Percentiles rank a stretch among this genome's conserved stretches.
Conservation (phyloP, 2,329 filamentous ascomycete species). For the Curvularia sp. region DNA sequence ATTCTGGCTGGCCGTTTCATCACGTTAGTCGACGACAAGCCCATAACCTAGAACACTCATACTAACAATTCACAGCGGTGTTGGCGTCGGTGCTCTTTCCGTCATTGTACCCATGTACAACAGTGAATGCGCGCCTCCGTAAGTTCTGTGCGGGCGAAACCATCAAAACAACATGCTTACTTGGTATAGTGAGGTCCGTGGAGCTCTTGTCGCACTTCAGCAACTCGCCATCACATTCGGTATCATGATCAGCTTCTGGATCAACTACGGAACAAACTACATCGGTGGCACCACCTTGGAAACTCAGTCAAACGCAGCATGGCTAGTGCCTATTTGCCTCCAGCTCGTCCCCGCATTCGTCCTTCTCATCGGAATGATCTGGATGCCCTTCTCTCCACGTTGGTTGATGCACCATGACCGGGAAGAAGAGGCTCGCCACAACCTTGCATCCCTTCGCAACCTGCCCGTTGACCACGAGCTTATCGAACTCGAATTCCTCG, state of each 20-base stretch:
- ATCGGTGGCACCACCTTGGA: slow-evolving; percentile 63
- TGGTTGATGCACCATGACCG: slow-evolving; percentile 76
- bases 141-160: neutral
- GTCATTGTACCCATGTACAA: slow-evolving; percentile 69
- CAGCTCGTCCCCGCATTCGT: slow-evolving; percentile 73
- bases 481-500: slow-evolving; percentile 78
- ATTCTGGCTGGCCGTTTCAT: slow-evolving; percentile 77
- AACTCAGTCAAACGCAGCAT: slow-evolving; percentile 71
- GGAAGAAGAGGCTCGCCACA: slow-evolving; percentile 70
- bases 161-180: slow-evolving; percentile 48
- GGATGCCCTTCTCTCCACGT: slow-evolving; percentile 80
- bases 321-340: slow-evolving; percentile 75
- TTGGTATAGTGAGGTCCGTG: slow-evolving; percentile 63
- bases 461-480: slow-evolving; percentile 70
- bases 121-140: slow-evolving; percentile 59
- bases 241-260: slow-evolving; percentile 32
- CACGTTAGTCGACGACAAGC: slow-evolving; percentile 53
- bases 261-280: slow-evolving; percentile 55
- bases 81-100: slow-evolving; percentile 72
- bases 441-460: slow-evolving; percentile 69
- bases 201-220: slow-evolving; percentile 69
- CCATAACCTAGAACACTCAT: neutral
- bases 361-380: slow-evolving; percentile 74
- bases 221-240: slow-evolving; percentile 67
- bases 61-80: slow-evolving; percentile 50